These are phyloP conservation scores for Dactylellina leptospora DNA, from an alignment of 2,329 filamentous ascomycete genomes.

Conservation along the genomic window DNA sequence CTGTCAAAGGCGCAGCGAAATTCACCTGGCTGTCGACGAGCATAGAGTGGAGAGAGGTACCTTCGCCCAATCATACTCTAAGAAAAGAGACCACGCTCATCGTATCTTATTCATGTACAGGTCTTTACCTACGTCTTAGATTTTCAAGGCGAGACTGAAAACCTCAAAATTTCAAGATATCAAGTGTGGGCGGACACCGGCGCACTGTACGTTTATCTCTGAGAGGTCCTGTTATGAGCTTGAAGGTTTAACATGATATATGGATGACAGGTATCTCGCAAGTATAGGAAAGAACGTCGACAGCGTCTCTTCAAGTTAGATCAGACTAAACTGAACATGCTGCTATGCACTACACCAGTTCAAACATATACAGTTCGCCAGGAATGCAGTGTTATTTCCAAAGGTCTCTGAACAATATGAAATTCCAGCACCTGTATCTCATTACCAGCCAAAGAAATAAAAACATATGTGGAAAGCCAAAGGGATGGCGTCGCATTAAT, in stretches of 20 bases:
- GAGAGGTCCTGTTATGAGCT: too few species aligned
- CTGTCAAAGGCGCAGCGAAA: conserved; percentile 58
- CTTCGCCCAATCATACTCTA: too few species aligned
- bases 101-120: conserved; percentile 3
- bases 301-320: too few species aligned
- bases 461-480: too few species aligned
- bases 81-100: neutral
- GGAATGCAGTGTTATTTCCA: too few species aligned
- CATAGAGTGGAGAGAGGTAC: conserved; percentile 59
- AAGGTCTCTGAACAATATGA: too few species aligned
- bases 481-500: too few species aligned
- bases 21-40: conserved; percentile 59
- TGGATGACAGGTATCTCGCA: conserved; percentile 24
- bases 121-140: conserved; percentile 59
- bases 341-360: too few species aligned
- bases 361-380: too few species aligned
- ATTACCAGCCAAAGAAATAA: too few species aligned
- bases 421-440: too few species aligned
- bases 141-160: conserved; percentile 56
- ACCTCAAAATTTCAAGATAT: conserved; percentile 57
- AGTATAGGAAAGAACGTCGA: conserved; percentile 14
- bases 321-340: too few species aligned
- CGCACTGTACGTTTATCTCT: conserved; percentile 58
- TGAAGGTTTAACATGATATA: neutral
- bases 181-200: conserved; percentile 61